Percentiles rank a stretch among this genome's conserved stretches.
These are phyloP conservation scores for Fraxinus platypoda DNA, from an alignment of 305 asterid genomes.

Conservation along the genomic window DNA sequence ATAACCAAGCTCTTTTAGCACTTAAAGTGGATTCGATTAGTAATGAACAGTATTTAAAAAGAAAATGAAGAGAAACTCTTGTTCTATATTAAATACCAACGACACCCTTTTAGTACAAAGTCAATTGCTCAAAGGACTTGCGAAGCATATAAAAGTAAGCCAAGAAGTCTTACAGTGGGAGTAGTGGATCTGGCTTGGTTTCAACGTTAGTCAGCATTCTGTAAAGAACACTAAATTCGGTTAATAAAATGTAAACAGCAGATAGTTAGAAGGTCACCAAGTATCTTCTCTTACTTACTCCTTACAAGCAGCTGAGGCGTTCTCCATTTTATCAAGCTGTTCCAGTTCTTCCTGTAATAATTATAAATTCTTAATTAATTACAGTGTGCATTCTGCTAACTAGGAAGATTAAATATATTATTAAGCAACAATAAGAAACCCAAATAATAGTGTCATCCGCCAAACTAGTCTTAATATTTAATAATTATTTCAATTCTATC, in stretches of 20 bases:
- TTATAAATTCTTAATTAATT: background rate
- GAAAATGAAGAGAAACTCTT: background rate
- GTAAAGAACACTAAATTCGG: slow-evolving; percentile 1
- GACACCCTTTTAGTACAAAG: background rate
- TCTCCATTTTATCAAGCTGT: slow-evolving; percentile 77
- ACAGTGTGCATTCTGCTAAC: background rate
- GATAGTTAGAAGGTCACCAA: background rate
- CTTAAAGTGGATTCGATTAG: background rate
- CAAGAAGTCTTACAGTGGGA: slow-evolving; percentile 54
- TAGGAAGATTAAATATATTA: background rate
- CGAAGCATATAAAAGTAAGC: background rate
- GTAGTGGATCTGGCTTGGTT: slow-evolving; percentile 62
- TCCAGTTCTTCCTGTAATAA: slow-evolving; percentile 77
- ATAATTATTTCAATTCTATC: background rate
- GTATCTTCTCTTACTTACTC: slow-evolving; percentile 56
- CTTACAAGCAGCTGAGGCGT: slow-evolving; percentile 78
- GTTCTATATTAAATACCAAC: background rate
- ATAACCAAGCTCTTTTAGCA: background rate
- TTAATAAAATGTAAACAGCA: slow-evolving; percentile 2
- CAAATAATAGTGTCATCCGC: background rate
- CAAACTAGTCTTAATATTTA: no score
- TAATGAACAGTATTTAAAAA: background rate
- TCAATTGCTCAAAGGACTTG: background rate
- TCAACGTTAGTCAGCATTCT: slow-evolving; percentile 54
- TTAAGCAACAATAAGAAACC: background rate